Conservation (phyloP, 2,329 filamentous ascomycete species). For the Ceratocystis cacaofunesta region DNA sequence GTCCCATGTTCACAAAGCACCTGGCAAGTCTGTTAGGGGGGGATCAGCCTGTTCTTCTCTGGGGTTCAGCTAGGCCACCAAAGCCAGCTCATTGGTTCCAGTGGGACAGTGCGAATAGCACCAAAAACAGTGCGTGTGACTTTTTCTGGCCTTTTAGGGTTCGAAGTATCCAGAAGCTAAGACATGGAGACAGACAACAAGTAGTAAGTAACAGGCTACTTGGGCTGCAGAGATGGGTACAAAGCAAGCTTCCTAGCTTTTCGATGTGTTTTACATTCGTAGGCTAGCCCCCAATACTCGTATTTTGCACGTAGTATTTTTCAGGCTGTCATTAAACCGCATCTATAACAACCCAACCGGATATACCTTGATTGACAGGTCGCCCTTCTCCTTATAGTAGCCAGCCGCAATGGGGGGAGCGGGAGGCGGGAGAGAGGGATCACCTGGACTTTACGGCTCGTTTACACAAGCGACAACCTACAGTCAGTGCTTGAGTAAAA, state of each 20-base stretch:
- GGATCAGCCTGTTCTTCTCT: neutral
- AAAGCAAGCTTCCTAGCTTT: neutral
- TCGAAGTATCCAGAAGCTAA: neutral
- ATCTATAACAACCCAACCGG: neutral
- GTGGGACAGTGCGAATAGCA: conserved; percentile 9
- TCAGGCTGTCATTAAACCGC: neutral
- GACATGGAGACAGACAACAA: neutral
- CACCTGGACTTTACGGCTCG: neutral
- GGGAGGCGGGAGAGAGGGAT: neutral
- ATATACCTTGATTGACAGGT: neutral
- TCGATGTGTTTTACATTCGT: neutral
- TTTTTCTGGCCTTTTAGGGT: conserved; percentile 8
- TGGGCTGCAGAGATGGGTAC: neutral
- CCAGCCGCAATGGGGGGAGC: neutral
- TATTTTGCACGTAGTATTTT: neutral
- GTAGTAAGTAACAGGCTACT: neutral
- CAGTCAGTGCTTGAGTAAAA: too few species aligned
- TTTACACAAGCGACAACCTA: too few species aligned
- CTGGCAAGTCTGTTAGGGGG: conserved; percentile 1
- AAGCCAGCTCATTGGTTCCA: conserved; percentile 4
- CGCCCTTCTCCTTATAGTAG: neutral
- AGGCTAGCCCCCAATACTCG: neutral
- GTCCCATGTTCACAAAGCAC: neutral
- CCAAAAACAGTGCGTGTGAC: neutral
- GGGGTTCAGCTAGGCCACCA: neutral